Evolutionary conservation across 78 protist genomes (phyloP), one percentile per base, ranked within the genome.

Genomic region (Dictyostelium firmibasis): DNA sequence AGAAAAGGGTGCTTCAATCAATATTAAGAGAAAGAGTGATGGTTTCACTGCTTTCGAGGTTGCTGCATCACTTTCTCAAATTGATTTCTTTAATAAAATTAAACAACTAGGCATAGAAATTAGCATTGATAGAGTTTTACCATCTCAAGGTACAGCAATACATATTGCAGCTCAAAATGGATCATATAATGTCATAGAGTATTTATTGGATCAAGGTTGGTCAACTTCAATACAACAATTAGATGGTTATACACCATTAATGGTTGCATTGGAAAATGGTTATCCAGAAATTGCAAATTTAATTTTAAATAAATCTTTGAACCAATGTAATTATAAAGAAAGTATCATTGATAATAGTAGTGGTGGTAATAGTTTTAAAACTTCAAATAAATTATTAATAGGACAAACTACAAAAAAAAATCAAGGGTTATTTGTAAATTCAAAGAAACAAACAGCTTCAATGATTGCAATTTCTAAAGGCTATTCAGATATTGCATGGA

Each of bases 241-340:
- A 0, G n/a, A 84, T 84, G 91, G 91, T 25, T 3, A 41, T 27
- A 69, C 91, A 18, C 91, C 91, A 36, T 44, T 84, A 14, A 84
- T 84, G 18, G 0, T 84, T 11, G 81, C 91, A 20, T 69, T 84
- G 25, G 81, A 84, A 16, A 84, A 64, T 53, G 70, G 83, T 29
- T 43, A 69, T 31, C 81, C 91, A 69, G 91, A 84, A 72, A 70
- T 84, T 38, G 91, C 91, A 76, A 64, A 70, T 44, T 43, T 84
- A 38, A 67, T 84, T 18, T 38, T 84, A 38, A 76, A 43, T 38
- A 35, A 25, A 14, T 10, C 27, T n/a, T 64, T 33, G 53, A 47
- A 27, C 1, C 11, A 23, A 36, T 38, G 47, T 14, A 33, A 76
- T 11, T 38, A 1, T 67, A 67, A 29, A 20, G 29, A 20, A 18